These are phyloP conservation scores for Martiniozyma asiatica DNA, from an alignment of 1,139 yeast species.

Conservation along the genomic window DNA sequence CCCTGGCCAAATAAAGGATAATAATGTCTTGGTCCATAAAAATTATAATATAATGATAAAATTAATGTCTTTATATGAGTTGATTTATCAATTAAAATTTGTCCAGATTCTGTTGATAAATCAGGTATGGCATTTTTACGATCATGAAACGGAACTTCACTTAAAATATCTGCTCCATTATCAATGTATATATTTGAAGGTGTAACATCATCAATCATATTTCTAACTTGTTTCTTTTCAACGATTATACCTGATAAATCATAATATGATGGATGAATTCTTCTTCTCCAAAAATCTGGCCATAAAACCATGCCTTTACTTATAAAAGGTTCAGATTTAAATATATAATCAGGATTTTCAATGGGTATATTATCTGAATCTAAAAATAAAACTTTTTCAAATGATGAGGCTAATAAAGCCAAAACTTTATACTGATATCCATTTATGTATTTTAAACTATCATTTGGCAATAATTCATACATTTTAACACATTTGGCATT, in stretches of 20 bases:
- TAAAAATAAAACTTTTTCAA: conserved; percentile 41
- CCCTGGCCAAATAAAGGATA: conserved; percentile 50
- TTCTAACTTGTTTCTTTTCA: conserved; percentile 22
- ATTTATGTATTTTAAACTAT: conserved; percentile 2
- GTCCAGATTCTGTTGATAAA: conserved; percentile 55
- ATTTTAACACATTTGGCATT: conserved; percentile 36
- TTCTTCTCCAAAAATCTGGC: conserved; percentile 63
- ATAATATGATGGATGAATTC: conserved; percentile 46
- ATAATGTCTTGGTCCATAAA: conserved; percentile 45
- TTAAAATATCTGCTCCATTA: no score
- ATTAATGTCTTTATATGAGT: conserved; percentile 42
- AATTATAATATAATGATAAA: conserved; percentile 42
- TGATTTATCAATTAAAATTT: conserved; percentile 39
- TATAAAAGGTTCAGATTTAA: conserved; percentile 29
- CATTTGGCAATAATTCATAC: conserved; percentile 28
- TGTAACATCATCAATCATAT: conserved; percentile 18
- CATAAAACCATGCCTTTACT: conserved; percentile 39
- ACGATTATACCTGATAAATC: conserved; percentile 37
- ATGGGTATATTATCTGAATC: conserved; percentile 54
- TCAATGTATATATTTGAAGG: conserved; percentile 13
- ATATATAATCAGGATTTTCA: conserved; percentile 36
- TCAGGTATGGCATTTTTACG: conserved; percentile 47
- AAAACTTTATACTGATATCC: conserved; percentile 53
- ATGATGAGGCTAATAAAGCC: conserved; percentile 45
- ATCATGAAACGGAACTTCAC: conserved; percentile 28